Base-by-base conservation (phyloP, 2,329 filamentous ascomycete species). In the Exophiala spinifera region DNA sequence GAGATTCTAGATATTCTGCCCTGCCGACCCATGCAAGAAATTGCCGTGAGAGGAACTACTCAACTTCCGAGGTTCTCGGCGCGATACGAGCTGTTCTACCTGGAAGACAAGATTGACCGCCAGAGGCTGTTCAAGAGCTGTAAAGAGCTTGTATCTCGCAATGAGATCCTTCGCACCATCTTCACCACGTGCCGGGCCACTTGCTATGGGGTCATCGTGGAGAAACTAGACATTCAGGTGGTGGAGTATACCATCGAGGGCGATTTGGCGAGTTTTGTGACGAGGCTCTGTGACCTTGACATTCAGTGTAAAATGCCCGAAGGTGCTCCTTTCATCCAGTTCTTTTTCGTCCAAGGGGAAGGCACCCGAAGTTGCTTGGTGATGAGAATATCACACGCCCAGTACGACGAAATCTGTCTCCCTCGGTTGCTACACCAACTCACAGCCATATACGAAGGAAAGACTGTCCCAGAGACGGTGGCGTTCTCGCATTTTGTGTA, bases 401-500 rank as follows among this genome's bases (percentile, higher is more conserved):
- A 87, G 61, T 87, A 87, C 64, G 85, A 88, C 60, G 85, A 85
- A 59, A 83, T 87, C 19, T 87, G 81, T 60, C 75, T 87, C 7
- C 80, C 83, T 0, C 71, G 77, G n/a, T 76, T 87, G 17, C 77
- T 87, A 53, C 75, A 75, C 15, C 82, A 86, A 63, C 77, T 87
- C 37, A 80, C 79, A 2, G 74, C 76, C 0, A 72, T 85, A 4
- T 84, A 79, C 46, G 65, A 73, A 39, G 74, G 71, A 7, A 59
- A 55, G 1, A 21, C 61, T 2, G 59, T 74, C 2, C 68, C 72
- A 3, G 66, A 69, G 3, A 70, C 73, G 1, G 63, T 69, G 3
- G 74, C 76, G 0, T 80, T 77, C 63, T 73, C 72, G 17, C 72
- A 70, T 40, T 79, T 78, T 61, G 72, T 80, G 46, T 69, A 70